Conservation (phyloP, 805 yeast genomes). For the Zygotorulaspora danielsina region DNA sequence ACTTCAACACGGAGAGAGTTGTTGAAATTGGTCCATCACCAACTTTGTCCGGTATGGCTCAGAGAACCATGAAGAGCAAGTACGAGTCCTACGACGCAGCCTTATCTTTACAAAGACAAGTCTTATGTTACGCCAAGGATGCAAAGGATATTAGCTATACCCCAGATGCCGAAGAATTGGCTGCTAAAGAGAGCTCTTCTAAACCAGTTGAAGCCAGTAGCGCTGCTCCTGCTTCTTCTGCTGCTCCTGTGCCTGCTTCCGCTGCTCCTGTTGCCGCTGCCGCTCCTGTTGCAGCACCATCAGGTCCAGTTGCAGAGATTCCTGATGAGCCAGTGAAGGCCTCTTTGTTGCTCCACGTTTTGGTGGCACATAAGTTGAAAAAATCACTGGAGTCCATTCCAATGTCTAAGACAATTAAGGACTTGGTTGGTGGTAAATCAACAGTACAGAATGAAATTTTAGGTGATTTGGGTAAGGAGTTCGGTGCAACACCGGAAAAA, state of each 20-base stretch:
- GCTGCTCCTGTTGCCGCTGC: slow-evolving; percentile 58
- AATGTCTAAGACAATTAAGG: slow-evolving; percentile 89
- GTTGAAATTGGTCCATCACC: slow-evolving; percentile 99
- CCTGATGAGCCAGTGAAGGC: slow-evolving; percentile 92
- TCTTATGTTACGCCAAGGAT: slow-evolving; percentile 91
- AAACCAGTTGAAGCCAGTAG: slow-evolving; percentile 30
- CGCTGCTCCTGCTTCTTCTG: slow-evolving; percentile 44
- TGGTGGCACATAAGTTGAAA: slow-evolving; percentile 94
- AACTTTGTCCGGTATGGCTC: slow-evolving; percentile 97
- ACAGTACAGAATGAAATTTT: slow-evolving; percentile 97
- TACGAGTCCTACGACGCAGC: slow-evolving; percentile 99
- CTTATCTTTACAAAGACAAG: slow-evolving; percentile 77
- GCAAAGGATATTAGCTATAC: slow-evolving; percentile 95
- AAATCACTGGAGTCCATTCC: slow-evolving; percentile 83
- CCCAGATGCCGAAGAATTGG: slow-evolving; percentile 58
- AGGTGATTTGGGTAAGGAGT: slow-evolving; percentile 98
- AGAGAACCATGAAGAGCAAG: slow-evolving; percentile 86
- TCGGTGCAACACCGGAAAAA: slow-evolving; percentile 96
- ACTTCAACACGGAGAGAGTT: slow-evolving; percentile 92
- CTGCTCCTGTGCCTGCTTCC: slow-evolving; percentile 53
- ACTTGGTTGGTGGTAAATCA: slow-evolving; percentile 96
- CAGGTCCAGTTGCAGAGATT: slow-evolving; percentile 78
- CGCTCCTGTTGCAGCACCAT: slow-evolving; percentile 56
- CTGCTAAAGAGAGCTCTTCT: slow-evolving; percentile 30
- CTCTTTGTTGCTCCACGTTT: slow-evolving; percentile 70